Base-by-base conservation (phyloP, 768 basidiomycete species). In the Amanita thiersii region DNA sequence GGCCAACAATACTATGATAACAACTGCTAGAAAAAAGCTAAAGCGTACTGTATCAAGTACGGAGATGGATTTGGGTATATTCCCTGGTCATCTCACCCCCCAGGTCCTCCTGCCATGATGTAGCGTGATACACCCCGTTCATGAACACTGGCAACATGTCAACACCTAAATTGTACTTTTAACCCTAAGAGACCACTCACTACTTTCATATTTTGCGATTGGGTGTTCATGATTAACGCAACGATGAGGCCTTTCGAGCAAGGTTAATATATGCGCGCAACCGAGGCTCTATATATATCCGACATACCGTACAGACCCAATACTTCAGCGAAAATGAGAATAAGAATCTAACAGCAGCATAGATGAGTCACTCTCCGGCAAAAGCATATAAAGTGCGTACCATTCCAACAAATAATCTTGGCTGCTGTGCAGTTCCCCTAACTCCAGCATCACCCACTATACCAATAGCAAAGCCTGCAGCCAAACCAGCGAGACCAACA, bases 401-500 rank as follows among this genome's bases (percentile, higher is more conserved):
- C 92, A 94, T 97, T 57, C 89, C 87, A 53, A 96, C 91, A 64
- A 85, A 94, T 52, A 96, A 70, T 54, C 88, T 70, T 39, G 91
- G 89, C 66, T 98, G 93, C 63, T 97, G 94, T 34, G 93, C 94
- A 40, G 93, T 96, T 46, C 94, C 96, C 34, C 96, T 74, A 20
- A 98, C 96, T 73, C 96, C 94, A 47, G 94, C 93, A 60, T 99
- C 96, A 58, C 96, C 96, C 44, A 98, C 96, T 57, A 98, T 97
- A 44, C 96, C 96, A 56, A 99, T 83, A 47, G 96, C 96, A 51
- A 97, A 94, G 37, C 96, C 96, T 47, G 94, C 94, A 38, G 92
- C 88, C 26, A 99, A 77, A 73, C 94, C 94, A 31, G 93, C 88
- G 38, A 90, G 80, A 52, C 91, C 90, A 55, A 93, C 89, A 1